These are phyloP conservation scores for Boletus sensibilis DNA, from an alignment of 768 basidiomycete species.

Conservation along the genomic window DNA sequence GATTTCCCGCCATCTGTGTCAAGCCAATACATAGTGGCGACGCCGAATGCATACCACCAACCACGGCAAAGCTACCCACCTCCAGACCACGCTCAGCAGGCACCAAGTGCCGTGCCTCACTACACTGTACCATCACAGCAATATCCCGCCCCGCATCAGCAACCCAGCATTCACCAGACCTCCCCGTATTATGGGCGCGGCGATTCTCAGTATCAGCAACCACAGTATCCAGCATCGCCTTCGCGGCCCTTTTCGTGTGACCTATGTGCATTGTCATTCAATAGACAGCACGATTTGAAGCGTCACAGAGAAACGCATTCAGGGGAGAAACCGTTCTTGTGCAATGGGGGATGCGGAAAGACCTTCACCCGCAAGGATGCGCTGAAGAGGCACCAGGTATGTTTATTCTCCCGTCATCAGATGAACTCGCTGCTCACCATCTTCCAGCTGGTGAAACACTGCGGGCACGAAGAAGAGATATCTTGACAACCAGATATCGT, in stretches of 20 bases:
- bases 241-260: conserved; percentile 65
- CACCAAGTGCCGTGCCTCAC: conserved; percentile 35
- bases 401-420: conserved; percentile 18
- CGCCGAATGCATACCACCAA: conserved; percentile 22
- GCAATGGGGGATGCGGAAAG: conserved; percentile 83
- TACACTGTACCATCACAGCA: conserved; percentile 29
- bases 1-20: conserved; percentile 15
- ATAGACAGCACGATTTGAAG: conserved; percentile 82
- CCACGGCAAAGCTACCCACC: conserved; percentile 29
- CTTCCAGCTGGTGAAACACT: conserved; percentile 69
- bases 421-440: conserved; percentile 16
- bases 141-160: conserved; percentile 30
- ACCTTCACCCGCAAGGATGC: conserved; percentile 88
- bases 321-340: conserved; percentile 80
- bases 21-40: conserved; percentile 20
- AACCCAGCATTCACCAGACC: conserved; percentile 20
- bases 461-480: conserved; percentile 64
- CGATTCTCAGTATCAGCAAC: conserved; percentile 23
- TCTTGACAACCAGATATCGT: conserved; percentile 23
- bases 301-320: conserved; percentile 83
- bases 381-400: conserved; percentile 79
- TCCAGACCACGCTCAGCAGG: conserved; percentile 29
- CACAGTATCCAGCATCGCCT: conserved; percentile 59
- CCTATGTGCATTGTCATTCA: conserved; percentile 78
- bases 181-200: conserved; percentile 38